phyloP scores from a whole-genome alignment of 148 eudicot species.

The Salicornia ramosissima region DNA sequence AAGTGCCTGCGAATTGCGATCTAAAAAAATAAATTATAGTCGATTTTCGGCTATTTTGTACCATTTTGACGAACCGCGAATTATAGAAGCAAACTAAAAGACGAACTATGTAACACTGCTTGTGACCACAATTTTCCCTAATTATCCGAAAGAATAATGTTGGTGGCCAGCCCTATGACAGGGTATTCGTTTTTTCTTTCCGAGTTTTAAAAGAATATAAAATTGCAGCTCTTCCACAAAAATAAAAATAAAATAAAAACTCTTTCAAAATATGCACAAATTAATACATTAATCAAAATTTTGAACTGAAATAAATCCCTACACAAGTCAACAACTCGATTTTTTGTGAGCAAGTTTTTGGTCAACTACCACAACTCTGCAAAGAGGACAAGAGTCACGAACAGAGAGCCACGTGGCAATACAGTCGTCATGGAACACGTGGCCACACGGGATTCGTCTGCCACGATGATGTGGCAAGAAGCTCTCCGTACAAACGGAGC shows the following conservation, averaged over 20 bases:
- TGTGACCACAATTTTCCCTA: no score
- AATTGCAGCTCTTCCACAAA: not conserved
- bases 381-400: conserved; percentile 27
- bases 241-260: not conserved
- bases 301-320: not conserved
- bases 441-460: conserved; percentile 27
- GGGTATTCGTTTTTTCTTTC: no score
- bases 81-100: no score
- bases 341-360: conserved; percentile 7
- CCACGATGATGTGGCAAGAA: conserved; percentile 20
- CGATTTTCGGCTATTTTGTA: no score
- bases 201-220: no score
- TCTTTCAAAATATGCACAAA: not conserved
- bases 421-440: conserved; percentile 30
- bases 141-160: no score
- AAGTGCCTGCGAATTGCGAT: no score
- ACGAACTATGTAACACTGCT: no score
- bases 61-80: no score
- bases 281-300: not conserved
- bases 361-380: conserved; percentile 24
- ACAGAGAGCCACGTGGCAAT: conserved; percentile 32
- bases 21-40: no score
- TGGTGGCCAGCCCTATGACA: no score
- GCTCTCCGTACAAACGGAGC: conserved; percentile 21
- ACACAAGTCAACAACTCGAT: conserved; percentile 7